phyloP scores from a whole-genome alignment of 2,329 filamentous ascomycete genomes.

The Cordyceps pruinosa region DNA sequence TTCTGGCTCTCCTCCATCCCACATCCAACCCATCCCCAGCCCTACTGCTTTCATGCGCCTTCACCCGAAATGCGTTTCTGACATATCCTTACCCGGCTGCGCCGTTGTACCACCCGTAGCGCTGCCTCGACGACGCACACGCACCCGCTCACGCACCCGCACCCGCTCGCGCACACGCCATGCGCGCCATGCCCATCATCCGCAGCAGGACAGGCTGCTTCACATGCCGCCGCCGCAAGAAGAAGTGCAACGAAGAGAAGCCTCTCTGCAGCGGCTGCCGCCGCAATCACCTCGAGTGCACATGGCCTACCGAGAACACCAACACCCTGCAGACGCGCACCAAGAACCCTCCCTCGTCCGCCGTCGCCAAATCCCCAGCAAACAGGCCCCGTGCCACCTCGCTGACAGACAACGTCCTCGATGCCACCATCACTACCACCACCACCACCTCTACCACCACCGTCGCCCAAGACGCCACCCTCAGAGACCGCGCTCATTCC shows the following conservation, averaged over 20 bases:
- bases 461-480: neutral
- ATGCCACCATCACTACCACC: neutral
- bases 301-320: constrained; percentile 32
- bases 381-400: neutral
- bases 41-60: neutral
- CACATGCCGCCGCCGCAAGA: constrained; percentile 46
- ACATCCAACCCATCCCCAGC: no score
- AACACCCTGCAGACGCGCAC: constrained; percentile 2
- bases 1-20: no score
- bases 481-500: neutral
- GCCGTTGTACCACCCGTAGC: neutral
- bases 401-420: neutral
- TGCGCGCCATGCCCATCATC: constrained; percentile 25
- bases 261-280: constrained; percentile 47
- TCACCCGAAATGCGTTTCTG: neutral
- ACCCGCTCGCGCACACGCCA: neutral
- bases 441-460: neutral
- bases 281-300: constrained; percentile 45
- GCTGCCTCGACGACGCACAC: neutral
- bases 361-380: neutral
- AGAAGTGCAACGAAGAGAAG: constrained; percentile 47
- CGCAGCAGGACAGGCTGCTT: constrained; percentile 37
- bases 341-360: neutral
- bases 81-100: neutral
- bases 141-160: neutral